Evolutionary conservation across 2,329 filamentous ascomycete genomes (phyloP), one percentile per base, ranked within the genome.

Genomic region (Alternaria novae-zelandiae): DNA sequence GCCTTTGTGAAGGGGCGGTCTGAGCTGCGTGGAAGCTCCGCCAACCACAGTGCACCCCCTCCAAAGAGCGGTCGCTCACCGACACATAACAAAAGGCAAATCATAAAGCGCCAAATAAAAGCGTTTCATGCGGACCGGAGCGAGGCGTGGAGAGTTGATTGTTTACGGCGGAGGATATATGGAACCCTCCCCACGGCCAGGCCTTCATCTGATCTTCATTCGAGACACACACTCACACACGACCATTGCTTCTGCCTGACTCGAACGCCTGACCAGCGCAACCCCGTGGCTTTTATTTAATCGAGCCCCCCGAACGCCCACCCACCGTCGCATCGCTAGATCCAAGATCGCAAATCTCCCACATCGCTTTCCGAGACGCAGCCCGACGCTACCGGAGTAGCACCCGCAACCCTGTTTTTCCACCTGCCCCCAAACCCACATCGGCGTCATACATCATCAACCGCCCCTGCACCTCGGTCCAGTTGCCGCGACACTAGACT

Each of bases 221-320:
- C 71, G 69, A 75, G 74, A 76, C 76, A 71, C 66, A 46, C 50
- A 65, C 45, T 72, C 74, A 71, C 65, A 43, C 49, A 55, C 50
- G 23, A 59, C 68, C 65, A 63, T 74, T 73, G 71, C 75, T 76
- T 75, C 73, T 76, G 75, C 73, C 75, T 79, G 76, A 76, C 73
- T 73, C 73, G 64, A 64, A 72, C 75, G 72, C 72, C 76, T 78
- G 74, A 76, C 72, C 66, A 20, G 36, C 10, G 12, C 25, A 20
- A 21, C 21, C 62, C 63, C 46, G 45, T 28, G 63, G 21, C 58
- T 44, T 25, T 65, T 65, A 65, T 69, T 65, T 64, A 64, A 54
- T 43, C 59, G 26, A 58, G 25, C 51, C 54, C 50, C 49, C 53
- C 61, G 64, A 63, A 59, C 53, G 30, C 25, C 54, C 28, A 25